Evolutionary conservation across 257 asterid genomes (phyloP).

Genomic region (Solanum sejunctum): DNA sequence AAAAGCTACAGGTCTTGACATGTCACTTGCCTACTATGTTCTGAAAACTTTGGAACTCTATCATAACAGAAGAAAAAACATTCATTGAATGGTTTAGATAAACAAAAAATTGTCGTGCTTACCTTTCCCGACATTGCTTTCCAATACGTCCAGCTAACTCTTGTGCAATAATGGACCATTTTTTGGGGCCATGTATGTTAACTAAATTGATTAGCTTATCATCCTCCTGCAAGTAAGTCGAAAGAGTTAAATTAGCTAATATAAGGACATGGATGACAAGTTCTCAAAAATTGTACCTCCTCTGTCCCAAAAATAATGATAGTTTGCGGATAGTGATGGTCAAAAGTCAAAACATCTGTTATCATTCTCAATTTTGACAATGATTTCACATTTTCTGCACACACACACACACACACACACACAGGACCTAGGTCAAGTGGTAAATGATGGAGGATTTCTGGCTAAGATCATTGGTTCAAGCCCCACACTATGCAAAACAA

Average conservation of each 20-base stretch:
- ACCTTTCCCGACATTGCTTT: conserved; percentile 97
- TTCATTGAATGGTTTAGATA: not conserved
- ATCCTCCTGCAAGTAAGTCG: conserved; percentile 54
- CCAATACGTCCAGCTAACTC: conserved; percentile 98
- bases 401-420: no score
- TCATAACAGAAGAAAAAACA: not conserved
- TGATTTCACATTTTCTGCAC: not conserved
- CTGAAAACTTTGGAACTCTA: not conserved
- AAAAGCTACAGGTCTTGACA: not conserved
- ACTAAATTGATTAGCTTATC: conserved; percentile 61
- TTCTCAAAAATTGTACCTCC: not conserved
- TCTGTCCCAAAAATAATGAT: not conserved
- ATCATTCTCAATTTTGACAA: not conserved
- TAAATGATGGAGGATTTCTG: no score
- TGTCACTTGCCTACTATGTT: not conserved
- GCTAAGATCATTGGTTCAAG: no score
- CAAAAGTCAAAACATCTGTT: not conserved
- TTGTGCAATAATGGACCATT: conserved; percentile 93
- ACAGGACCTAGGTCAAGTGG: no score
- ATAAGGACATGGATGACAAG: not conserved
- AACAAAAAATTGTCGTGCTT: not conserved
- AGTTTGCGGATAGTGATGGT: not conserved
- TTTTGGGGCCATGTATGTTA: conserved; percentile 65
- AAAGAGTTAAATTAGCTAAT: not conserved
- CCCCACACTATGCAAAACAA: no score